Evolutionary conservation across 805 yeast genomes (phyloP), one percentile per base, ranked within the genome.

Genomic region (Wickerhamiella domercqiae): DNA sequence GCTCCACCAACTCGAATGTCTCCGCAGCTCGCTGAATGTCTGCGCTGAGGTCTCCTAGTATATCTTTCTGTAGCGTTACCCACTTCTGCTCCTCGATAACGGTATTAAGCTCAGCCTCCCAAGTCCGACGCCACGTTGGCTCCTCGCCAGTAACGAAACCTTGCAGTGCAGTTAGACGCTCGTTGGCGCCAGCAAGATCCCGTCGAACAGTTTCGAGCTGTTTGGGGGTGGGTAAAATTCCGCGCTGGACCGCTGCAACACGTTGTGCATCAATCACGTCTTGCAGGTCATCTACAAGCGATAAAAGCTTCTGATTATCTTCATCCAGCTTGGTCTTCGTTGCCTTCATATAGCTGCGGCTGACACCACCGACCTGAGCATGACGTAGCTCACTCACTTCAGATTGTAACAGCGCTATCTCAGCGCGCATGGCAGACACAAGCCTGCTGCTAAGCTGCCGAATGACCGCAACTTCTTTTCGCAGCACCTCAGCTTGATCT

Each of bases 1-100:
- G 71, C 41, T 80, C 82, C 2, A 90, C 86, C 29, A 90, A 62
- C 29, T 70, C 71, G 51, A 75, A 82, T 0, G 96, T 87, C 51
- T 84, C 94, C 33, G 66, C 64, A 1, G 93, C 90, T 48, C 75
- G 78, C 18, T 67, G 70, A 22, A 90, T 58, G 57, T 90, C 99
- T 44, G 82, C 90, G 30, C 68, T 71, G 44, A 90, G 59, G 52
- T 87, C 93, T 21, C 65, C 66, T 1, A 82, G 71, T 38, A 93
- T 68, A 42, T 82, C 94, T 49, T 83, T 95, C 56, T 87, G 96
- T 15, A 83, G 67, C 39, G 80, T 80, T 59, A 86, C 73, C 55
- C 83, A 83, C 47, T 87, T 93, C 55, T 90, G 97, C 51, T 86
- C 96, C 50, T 83, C 94, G 46, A 94, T 78, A 11, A 90, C 87